Evolutionary conservation across 2,329 filamentous ascomycete genomes (phyloP), one percentile per base, ranked within the genome.

Genomic region (Arthrobotrys entomopaga): DNA sequence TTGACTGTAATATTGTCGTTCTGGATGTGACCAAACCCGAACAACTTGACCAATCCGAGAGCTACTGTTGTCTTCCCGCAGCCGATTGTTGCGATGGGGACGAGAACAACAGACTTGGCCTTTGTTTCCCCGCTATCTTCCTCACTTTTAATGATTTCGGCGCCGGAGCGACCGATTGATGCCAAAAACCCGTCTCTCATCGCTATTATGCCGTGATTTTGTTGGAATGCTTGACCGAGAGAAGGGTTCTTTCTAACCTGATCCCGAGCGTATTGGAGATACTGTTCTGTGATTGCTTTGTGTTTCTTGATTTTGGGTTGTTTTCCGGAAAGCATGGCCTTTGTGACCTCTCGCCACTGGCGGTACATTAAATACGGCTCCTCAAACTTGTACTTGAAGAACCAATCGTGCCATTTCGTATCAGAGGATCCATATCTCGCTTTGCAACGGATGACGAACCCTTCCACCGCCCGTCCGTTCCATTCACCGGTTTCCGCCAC

Each of bases 341-440:
- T 98, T 48, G 95, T 99, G 80, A 91, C 96, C 83, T 99, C 95
- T 76, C 95, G 89, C 95, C 95, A 99, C 83, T 99, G 95, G 22
- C 95, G 89, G 82, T 98, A 99, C 92, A 99, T 96, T 74, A 99
- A 84, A 80, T 99, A 99, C 0, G 95, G 95, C 83, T 99, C 95
- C 80, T 99, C 95, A 74, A 99, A 99, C 83, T 99, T 99, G 87
- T 93, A 99, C 82, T 99, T 99, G 89, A 99, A 99, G 82, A 99
- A 99, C 95, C 95, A 99, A 81, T 99, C 93, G n/a, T 87, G 83
- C 81, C 89, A 95, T 0, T 82, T 83, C 0, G 84, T 83, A 26
- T 88, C 82, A n/a, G 82, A 80, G 15, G 85, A 83, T n/a, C 75
- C 78, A 54, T 82, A 79, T 61, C 80, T 84, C 84, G 84, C 88